Conservation (phyloP, 495 filamentous ascomycete genomes). For the Zalerion maritima region DNA sequence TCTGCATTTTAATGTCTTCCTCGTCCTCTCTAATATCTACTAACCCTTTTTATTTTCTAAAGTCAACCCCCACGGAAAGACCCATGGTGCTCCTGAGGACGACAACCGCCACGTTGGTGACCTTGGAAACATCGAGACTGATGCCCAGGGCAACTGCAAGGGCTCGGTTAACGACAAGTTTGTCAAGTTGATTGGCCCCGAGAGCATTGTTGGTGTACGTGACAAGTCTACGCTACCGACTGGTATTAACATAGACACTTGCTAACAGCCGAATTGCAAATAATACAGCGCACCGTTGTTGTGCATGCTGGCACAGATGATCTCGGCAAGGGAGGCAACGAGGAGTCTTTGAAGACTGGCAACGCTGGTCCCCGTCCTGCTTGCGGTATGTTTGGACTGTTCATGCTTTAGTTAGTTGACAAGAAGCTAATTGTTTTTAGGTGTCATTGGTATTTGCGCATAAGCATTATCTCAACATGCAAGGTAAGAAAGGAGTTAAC, state of each 20-base stretch:
- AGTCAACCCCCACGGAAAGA: slow-evolving; percentile 93
- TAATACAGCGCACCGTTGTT: slow-evolving; percentile 71
- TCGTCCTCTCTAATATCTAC: background rate
- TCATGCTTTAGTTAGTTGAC: slow-evolving; percentile 1
- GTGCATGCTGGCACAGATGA: slow-evolving; percentile 92
- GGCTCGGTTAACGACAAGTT: slow-evolving; percentile 61
- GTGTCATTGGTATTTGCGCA: slow-evolving; percentile 77
- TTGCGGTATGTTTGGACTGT: slow-evolving; percentile 49
- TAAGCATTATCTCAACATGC: slow-evolving; percentile 18
- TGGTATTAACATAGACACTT: background rate
- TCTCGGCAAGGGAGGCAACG: slow-evolving; percentile 74
- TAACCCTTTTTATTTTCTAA: slow-evolving; percentile 2
- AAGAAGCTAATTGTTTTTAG: slow-evolving; percentile 20
- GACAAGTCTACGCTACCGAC: background rate
- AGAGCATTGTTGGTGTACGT: slow-evolving; percentile 90
- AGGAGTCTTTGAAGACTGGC: slow-evolving; percentile 94
- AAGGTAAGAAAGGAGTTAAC: background rate
- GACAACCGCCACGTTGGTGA: slow-evolving; percentile 87
- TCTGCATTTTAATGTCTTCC: background rate
- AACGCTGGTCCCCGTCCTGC: slow-evolving; percentile 87
- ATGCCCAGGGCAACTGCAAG: slow-evolving; percentile 74
- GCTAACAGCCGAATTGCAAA: slow-evolving; percentile 8
- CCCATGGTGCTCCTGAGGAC: slow-evolving; percentile 76
- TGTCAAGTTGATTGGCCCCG: slow-evolving; percentile 85
- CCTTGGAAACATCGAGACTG: slow-evolving; percentile 91